Conservation (phyloP, 441 rosid genomes). For the Gossypium trilobum region DNA sequence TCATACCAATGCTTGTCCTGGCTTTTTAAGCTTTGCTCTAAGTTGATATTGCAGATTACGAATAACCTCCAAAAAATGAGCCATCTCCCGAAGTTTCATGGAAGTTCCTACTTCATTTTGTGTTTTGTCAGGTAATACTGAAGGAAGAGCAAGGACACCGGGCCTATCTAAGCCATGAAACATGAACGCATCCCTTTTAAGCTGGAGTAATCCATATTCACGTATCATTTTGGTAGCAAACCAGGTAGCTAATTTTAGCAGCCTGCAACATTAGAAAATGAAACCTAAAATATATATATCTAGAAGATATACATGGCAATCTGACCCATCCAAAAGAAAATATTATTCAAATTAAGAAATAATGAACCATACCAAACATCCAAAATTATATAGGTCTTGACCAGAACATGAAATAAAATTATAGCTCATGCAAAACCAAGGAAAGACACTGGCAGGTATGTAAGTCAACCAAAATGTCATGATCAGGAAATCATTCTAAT, state of each 20-base stretch:
- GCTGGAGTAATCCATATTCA: slow-evolving; percentile 56
- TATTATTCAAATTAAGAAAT: background rate
- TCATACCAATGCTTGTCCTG: slow-evolving; percentile 58
- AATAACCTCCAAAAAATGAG: slow-evolving; percentile 74
- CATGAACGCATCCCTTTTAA: slow-evolving; percentile 40
- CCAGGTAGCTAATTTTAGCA: slow-evolving; percentile 67
- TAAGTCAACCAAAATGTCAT: slow-evolving; percentile 2
- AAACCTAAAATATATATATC: background rate
- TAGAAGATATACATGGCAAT: background rate
- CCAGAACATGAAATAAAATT: background rate
- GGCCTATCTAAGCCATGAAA: slow-evolving; percentile 32
- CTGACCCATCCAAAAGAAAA: background rate
- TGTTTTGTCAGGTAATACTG: slow-evolving; percentile 33
- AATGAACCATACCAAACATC: slow-evolving; percentile 5
- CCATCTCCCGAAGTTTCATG: slow-evolving; percentile 66
- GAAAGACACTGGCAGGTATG: background rate
- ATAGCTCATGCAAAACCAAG: slow-evolving; percentile 5
- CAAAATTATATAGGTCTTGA: background rate
- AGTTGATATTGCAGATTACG: slow-evolving; percentile 71
- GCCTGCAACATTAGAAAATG: slow-evolving; percentile 41
- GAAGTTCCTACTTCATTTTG: slow-evolving; percentile 36
- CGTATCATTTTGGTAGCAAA: slow-evolving; percentile 84
- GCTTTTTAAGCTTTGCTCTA: slow-evolving; percentile 58
- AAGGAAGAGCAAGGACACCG: slow-evolving; percentile 45
- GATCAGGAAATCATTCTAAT: background rate